Conservation (phyloP, 1,139 yeast genomes). For the Trichomonascaceae sp. region DNA sequence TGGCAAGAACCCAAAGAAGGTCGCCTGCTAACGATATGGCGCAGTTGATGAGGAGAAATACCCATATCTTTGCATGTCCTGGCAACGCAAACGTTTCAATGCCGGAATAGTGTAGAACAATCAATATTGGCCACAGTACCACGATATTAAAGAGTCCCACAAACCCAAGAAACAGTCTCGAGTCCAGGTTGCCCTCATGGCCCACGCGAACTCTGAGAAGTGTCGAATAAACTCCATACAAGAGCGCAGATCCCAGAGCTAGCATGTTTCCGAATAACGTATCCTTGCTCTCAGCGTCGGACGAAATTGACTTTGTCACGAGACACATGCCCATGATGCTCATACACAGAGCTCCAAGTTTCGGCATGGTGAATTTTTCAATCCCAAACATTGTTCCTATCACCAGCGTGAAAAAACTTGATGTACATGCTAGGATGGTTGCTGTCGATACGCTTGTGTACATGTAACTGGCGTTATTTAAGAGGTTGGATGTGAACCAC, state of each 20-base stretch:
- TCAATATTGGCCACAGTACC: conserved; percentile 71
- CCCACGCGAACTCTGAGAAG: conserved; percentile 59
- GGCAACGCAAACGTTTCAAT: conserved; percentile 68
- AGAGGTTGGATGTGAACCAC: conserved; percentile 84
- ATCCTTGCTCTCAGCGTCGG: conserved; percentile 31
- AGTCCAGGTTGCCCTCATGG: conserved; percentile 62
- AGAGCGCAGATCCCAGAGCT: conserved; percentile 71
- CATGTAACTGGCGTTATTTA: conserved; percentile 74
- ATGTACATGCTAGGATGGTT: conserved; percentile 81
- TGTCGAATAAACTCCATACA: conserved; percentile 89
- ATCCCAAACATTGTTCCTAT: conserved; percentile 65
- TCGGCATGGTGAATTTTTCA: conserved; percentile 52
- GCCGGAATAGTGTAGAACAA: conserved; percentile 48
- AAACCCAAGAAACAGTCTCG: conserved; percentile 83
- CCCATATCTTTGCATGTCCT: conserved; percentile 35
- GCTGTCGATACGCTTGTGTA: conserved; percentile 91
- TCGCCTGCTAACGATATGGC: conserved; percentile 74
- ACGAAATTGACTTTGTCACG: conserved; percentile 28
- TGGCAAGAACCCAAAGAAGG: conserved; percentile 92
- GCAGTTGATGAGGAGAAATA: conserved; percentile 51
- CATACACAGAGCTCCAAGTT: conserved; percentile 54
- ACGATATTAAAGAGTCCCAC: conserved; percentile 76
- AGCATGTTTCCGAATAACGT: conserved; percentile 62
- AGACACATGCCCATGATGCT: conserved; percentile 70
- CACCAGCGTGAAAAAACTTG: conserved; percentile 80